Conservation (phyloP, 2,329 filamentous ascomycete genomes). For the Cadophora malorum region DNA sequence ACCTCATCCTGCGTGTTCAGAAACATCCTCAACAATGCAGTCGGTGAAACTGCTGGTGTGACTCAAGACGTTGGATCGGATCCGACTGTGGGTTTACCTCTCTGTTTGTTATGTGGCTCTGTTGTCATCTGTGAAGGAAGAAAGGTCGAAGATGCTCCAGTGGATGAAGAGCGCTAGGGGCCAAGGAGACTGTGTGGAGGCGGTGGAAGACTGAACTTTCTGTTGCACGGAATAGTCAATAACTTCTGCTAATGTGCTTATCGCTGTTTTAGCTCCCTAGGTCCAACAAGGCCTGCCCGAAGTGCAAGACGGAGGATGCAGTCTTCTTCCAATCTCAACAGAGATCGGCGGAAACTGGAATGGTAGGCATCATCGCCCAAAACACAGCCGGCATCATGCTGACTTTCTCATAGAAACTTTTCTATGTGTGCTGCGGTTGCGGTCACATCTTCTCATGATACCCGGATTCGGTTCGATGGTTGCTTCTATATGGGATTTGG, state of each 20-base stretch:
- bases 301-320: constrained; percentile 84
- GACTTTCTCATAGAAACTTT: constrained; percentile 71
- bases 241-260: constrained; percentile 49
- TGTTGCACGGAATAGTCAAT: constrained; percentile 26
- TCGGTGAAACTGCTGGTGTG: constrained; percentile 94
- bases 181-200: constrained; percentile 8
- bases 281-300: constrained; percentile 83
- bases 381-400: constrained; percentile 31
- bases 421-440: constrained; percentile 93
- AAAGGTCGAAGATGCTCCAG: constrained; percentile 19
- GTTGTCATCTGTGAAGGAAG: constrained; percentile 50
- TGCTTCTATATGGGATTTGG: constrained; percentile 25
- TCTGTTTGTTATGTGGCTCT: constrained; percentile 56
- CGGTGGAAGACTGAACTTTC: constrained; percentile 28
- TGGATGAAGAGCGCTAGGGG: constrained; percentile 23
- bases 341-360: constrained; percentile 94
- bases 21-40: constrained; percentile 88
- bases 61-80: constrained; percentile 97
- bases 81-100: constrained; percentile 86
- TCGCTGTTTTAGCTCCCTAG: constrained; percentile 78
- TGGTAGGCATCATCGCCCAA: constrained; percentile 68
- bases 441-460: constrained; percentile 79
- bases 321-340: constrained; percentile 99
- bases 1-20: constrained; percentile 92
- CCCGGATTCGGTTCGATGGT: constrained; percentile 25